Evolutionary conservation across 805 yeast species (phyloP).

Genomic region (Cyberlindnera xishuangbannaensis): DNA sequence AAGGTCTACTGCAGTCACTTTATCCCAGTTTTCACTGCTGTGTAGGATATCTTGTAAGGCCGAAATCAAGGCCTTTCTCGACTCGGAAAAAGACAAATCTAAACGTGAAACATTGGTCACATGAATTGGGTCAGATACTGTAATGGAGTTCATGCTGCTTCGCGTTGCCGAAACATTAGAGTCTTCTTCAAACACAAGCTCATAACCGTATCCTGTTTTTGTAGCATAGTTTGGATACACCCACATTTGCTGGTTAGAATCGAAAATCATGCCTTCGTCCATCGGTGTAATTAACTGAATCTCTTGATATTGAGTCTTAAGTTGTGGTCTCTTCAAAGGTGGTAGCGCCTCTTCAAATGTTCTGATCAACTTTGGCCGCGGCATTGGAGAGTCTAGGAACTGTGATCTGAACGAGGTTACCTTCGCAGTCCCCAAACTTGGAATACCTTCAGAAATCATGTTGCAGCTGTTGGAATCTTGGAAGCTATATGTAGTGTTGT

Average conservation of each 20-base stretch:
- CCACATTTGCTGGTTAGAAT: constrained; percentile 16
- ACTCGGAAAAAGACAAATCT: constrained; percentile 41
- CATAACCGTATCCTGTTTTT: constrained; percentile 2
- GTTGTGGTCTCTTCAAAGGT: constrained; percentile 7
- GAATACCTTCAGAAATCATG: constrained; percentile 9
- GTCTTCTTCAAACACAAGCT: constrained; percentile 9
- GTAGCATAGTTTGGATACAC: constrained; percentile 6
- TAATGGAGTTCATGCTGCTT: constrained; percentile 1
- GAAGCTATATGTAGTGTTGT: constrained; percentile 21
- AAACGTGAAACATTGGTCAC: constrained; percentile 39
- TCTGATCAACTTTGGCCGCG: constrained; percentile 20
- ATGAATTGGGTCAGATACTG: constrained; percentile 11
- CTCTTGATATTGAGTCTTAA: constrained; percentile 8
- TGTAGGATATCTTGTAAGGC: constrained; percentile 35
- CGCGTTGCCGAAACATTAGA: constrained; percentile 1
- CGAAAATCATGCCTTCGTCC: constrained; percentile 22
- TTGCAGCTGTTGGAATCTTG: constrained; percentile 18
- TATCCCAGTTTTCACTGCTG: constrained; percentile 36
- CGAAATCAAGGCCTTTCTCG: constrained; percentile 35
- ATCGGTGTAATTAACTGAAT: constrained; percentile 21
- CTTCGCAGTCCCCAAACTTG: constrained; percentile 14
- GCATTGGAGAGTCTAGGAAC: constrained; percentile 22
- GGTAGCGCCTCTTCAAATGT: constrained; percentile 6
- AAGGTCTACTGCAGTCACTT: constrained; percentile 29
- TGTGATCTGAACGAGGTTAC: constrained; percentile 16